Conservation (phyloP, 305 asterid species). For the Fraxinus ornus region DNA sequence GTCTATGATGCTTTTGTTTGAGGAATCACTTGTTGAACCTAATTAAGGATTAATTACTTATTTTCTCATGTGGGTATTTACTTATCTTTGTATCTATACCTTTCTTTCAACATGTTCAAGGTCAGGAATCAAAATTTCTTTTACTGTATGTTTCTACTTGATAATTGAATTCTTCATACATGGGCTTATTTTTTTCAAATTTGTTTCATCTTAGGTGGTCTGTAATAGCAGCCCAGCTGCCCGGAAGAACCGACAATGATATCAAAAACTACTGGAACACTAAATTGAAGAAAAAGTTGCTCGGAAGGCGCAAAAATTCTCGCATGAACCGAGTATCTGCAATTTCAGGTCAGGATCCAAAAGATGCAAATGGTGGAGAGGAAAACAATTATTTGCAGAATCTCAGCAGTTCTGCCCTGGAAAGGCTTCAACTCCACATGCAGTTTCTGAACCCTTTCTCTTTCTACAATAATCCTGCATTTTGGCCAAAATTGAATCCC, state of each 20-base stretch:
- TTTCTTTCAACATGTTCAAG: constrained; percentile 15
- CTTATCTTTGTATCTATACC: neutral
- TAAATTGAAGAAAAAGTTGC: constrained; percentile 63
- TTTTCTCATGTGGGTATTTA: neutral
- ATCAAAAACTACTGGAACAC: constrained; percentile 90
- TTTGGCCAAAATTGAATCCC: constrained; percentile 55
- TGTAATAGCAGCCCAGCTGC: constrained; percentile 72
- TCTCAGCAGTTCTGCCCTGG: constrained; percentile 69
- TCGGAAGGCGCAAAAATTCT: constrained; percentile 62
- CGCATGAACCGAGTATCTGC: constrained; percentile 28
- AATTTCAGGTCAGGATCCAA: constrained; percentile 28
- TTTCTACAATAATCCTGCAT: constrained; percentile 44
- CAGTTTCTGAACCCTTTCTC: constrained; percentile 68
- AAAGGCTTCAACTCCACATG: constrained; percentile 81
- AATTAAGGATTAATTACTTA: neutral
- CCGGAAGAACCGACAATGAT: constrained; percentile 82
- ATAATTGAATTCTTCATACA: neutral
- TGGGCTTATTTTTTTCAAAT: neutral
- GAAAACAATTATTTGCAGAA: constrained; percentile 38
- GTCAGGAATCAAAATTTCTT: constrained; percentile 16
- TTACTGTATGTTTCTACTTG: neutral
- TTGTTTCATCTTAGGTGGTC: constrained; percentile 61
- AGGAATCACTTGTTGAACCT: constrained; percentile 1
- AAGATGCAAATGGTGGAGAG: constrained; percentile 22
- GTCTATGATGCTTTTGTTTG: constrained; percentile 32